Percentiles rank a stretch among this genome's conserved stretches.
Conservation (phyloP, 2,329 filamentous ascomycete genomes). For the Diaporthe sp. region DNA sequence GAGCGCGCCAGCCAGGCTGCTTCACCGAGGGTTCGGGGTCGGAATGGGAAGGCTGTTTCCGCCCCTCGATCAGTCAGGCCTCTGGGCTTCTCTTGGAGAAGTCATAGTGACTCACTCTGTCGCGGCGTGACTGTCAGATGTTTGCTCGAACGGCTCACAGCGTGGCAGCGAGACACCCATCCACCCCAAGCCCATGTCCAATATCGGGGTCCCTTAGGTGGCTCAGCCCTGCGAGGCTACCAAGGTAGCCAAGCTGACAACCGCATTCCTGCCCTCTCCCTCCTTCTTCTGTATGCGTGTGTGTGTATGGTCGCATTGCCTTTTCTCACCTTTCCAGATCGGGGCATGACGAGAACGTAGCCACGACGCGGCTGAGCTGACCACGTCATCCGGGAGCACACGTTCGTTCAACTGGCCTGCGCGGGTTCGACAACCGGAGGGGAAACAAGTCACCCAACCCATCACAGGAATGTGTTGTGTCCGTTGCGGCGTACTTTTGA, state of each 20-base stretch:
- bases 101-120: conserved; percentile 6
- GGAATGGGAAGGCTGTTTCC: background rate
- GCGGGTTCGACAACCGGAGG: background rate
- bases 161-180: conserved; percentile 29
- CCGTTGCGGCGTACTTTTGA: background rate
- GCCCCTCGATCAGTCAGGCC: background rate
- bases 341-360: conserved; percentile 15
- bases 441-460: conserved; percentile 32
- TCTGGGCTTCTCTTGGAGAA: background rate
- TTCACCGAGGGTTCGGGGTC: background rate
- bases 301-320: conserved; percentile 14
- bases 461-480: background rate
- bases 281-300: background rate
- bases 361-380: conserved; percentile 34
- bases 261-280: conserved; percentile 2
- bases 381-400: conserved; percentile 23
- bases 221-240: conserved; percentile 41
- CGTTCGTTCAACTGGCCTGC: background rate
- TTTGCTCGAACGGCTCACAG: background rate
- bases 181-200: background rate
- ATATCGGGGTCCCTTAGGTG: conserved; percentile 22
- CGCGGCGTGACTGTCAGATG: conserved; percentile 1
- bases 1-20: background rate
- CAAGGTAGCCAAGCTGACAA: conserved; percentile 1
- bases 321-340: conserved; percentile 21